phyloP scores from a whole-genome alignment of 768 basidiomycete species.

The Gymnopilus dilepis region DNA sequence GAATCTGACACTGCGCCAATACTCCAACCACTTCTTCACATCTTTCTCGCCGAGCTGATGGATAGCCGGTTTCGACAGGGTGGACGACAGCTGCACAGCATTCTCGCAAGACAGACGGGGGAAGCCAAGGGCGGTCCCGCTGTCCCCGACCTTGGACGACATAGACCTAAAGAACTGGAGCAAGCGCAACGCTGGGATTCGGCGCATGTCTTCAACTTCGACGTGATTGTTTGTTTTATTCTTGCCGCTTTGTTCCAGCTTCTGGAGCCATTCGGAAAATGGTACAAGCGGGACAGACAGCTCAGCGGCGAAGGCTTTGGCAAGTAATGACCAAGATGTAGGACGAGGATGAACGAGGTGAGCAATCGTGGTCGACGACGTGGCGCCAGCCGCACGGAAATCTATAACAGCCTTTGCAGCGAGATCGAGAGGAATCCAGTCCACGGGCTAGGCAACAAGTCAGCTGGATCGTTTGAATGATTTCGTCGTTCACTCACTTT shows the following conservation, averaged over 20 bases:
- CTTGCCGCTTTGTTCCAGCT: not conserved
- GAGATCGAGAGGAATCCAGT: slow-evolving; percentile 10
- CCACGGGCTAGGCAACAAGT: not conserved
- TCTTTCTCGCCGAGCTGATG: not conserved
- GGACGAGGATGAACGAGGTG: slow-evolving; percentile 1
- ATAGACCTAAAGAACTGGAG: not conserved
- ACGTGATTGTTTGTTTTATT: not conserved
- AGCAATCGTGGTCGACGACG: not conserved
- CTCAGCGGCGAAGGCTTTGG: not conserved
- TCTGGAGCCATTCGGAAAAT: not conserved
- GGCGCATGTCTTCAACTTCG: not conserved
- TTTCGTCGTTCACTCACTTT: slow-evolving; percentile 30
- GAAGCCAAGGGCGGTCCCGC: not conserved
- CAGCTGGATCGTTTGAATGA: not conserved
- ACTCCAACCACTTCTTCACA: not conserved
- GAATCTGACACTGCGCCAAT: not conserved
- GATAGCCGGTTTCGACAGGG: not conserved
- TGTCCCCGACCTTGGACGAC: not conserved
- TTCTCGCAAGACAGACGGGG: not conserved
- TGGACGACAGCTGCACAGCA: not conserved
- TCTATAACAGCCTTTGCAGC: slow-evolving; percentile 11
- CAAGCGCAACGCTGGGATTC: not conserved
- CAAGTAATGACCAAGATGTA: not conserved
- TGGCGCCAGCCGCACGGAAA: not conserved
- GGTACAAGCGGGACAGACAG: not conserved